These are phyloP conservation scores for Ailanthus altissimus DNA, from an alignment of 345 rosid species.

Conservation along the genomic window DNA sequence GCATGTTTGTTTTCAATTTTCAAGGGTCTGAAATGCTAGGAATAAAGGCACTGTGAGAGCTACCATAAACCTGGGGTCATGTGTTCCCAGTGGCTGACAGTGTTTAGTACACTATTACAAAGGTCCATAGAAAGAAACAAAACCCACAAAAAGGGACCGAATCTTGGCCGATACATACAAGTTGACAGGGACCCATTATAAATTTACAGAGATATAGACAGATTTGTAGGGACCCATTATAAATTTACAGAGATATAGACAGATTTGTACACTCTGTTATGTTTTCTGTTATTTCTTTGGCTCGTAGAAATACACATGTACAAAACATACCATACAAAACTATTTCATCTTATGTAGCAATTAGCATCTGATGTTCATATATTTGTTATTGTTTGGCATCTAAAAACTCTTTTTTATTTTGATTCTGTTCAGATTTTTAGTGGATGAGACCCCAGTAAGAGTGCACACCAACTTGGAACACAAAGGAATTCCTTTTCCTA, in stretches of 20 bases:
- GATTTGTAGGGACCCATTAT: neutral
- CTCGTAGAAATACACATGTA: neutral
- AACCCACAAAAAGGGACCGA: neutral
- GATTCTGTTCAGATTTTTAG: slow-evolving; percentile 59
- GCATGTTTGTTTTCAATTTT: neutral
- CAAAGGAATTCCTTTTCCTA: slow-evolving; percentile 85
- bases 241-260: neutral
- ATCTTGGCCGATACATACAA: neutral
- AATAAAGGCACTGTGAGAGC: neutral
- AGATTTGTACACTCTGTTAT: neutral
- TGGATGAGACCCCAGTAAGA: slow-evolving; percentile 81
- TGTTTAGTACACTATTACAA: neutral
- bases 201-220: slow-evolving; percentile 1
- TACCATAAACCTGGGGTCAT: neutral
- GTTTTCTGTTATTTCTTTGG: neutral
- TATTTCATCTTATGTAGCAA: too few relatives aligned
- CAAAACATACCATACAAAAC: neutral
- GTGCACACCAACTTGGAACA: slow-evolving; percentile 84
- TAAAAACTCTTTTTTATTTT: neutral
- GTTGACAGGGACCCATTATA: neutral
- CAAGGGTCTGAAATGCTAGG: neutral
- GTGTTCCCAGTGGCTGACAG: slow-evolving; percentile 2
- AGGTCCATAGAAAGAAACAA: neutral
- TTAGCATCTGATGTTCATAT: too few relatives aligned
- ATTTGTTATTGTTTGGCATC: neutral